A percentile compares a stretch with the other conserved stretches of the same genome.
These are phyloP conservation scores for Sporothrix luriei DNA, from an alignment of 2,329 filamentous ascomycete genomes.

Conservation along the genomic window DNA sequence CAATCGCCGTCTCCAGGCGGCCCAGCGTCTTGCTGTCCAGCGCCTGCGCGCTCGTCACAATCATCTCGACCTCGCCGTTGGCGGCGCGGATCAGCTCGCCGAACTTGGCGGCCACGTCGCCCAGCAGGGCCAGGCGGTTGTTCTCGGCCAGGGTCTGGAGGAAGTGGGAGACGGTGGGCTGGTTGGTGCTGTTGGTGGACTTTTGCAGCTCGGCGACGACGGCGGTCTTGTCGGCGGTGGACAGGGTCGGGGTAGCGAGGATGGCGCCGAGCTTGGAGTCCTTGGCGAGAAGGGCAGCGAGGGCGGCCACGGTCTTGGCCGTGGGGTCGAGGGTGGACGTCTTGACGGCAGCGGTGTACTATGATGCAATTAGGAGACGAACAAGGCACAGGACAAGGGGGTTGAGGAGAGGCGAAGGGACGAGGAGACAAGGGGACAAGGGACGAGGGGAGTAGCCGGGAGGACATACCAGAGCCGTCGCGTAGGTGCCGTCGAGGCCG, in stretches of 20 bases:
- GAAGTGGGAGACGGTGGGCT: conserved; percentile 92
- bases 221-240: conserved; percentile 75
- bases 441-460: neutral
- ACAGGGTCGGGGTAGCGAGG: conserved; percentile 79
- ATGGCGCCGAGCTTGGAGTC: conserved; percentile 79
- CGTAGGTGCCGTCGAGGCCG: conserved; percentile 97
- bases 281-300: conserved; percentile 73
- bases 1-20: conserved; percentile 82
- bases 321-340: conserved; percentile 80
- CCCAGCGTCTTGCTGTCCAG: conserved; percentile 84
- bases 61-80: conserved; percentile 90
- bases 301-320: conserved; percentile 73
- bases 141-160: conserved; percentile 88
- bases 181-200: conserved; percentile 67
- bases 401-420: neutral
- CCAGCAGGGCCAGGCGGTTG: conserved; percentile 85
- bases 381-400: neutral
- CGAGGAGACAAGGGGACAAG: too few species aligned
- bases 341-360: conserved; percentile 98
- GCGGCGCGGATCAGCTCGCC: conserved; percentile 81
- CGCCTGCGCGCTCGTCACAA: conserved; percentile 83
- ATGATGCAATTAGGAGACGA: conserved; percentile 31
- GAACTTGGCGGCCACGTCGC: conserved; percentile 86
- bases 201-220: conserved; percentile 89
- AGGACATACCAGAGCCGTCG: conserved; percentile 86